Evolutionary conservation across 2,329 filamentous ascomycete species (phyloP).

Genomic region (Pseudopyrenochaeta lycopersici): DNA sequence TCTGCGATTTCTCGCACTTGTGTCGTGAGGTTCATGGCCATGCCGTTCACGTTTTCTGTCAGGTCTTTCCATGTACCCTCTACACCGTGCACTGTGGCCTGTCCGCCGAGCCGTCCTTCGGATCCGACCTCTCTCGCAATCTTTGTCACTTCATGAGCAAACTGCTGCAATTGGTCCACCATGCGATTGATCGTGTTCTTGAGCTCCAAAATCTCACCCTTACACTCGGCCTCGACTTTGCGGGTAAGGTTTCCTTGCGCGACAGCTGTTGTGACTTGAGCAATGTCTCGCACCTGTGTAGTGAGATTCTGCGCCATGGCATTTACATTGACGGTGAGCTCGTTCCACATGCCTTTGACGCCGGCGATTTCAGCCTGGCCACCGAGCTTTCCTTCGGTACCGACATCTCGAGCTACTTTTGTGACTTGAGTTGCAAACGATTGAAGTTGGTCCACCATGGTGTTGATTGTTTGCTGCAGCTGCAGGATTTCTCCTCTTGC

Average conservation of each 20-base stretch:
- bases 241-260: slow-evolving; percentile 61
- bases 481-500: slow-evolving; percentile 94
- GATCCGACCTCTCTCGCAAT: slow-evolving; percentile 63
- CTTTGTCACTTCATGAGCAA: slow-evolving; percentile 63
- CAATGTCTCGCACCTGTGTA: slow-evolving; percentile 63
- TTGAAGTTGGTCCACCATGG: slow-evolving; percentile 73
- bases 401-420: slow-evolving; percentile 70
- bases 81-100: slow-evolving; percentile 62
- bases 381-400: slow-evolving; percentile 69
- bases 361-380: slow-evolving; percentile 72
- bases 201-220: slow-evolving; percentile 61
- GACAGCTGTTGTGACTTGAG: slow-evolving; percentile 62
- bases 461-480: slow-evolving; percentile 86
- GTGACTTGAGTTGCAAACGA: slow-evolving; percentile 72
- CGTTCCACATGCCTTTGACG: slow-evolving; percentile 73
- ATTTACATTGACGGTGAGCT: slow-evolving; percentile 66
- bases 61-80: slow-evolving; percentile 64
- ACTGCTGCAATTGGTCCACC: slow-evolving; percentile 63
- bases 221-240: slow-evolving; percentile 62
- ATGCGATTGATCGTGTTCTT: slow-evolving; percentile 63
- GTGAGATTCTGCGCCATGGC: slow-evolving; percentile 64
- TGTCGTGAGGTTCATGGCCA: slow-evolving; percentile 62
- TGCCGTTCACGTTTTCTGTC: slow-evolving; percentile 64
- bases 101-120: slow-evolving; percentile 60
- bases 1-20: slow-evolving; percentile 64